phyloP scores from a whole-genome alignment of 345 rosid genomes.

The Euphorbia lathyris region DNA sequence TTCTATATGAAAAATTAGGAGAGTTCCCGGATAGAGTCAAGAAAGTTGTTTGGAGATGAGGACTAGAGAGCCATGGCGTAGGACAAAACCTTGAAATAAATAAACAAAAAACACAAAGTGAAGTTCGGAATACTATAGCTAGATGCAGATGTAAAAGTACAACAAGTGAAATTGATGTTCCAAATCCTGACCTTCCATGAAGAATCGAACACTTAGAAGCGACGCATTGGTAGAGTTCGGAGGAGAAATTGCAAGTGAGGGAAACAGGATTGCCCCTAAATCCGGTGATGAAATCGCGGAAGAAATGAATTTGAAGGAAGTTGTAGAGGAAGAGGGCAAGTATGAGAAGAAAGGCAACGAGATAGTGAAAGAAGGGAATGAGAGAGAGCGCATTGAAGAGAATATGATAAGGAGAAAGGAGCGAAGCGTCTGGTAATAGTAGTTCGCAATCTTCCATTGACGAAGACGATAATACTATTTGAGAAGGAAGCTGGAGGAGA shows the following conservation, averaged over 20 bases:
- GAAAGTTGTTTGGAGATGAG: conserved; percentile 45
- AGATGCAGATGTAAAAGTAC: neutral
- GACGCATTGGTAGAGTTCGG: conserved; percentile 34
- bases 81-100: conserved; percentile 28
- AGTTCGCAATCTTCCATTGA: neutral
- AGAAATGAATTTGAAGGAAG: conserved; percentile 39
- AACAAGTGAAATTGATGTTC: neutral
- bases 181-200: conserved; percentile 27
- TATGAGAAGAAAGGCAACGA: neutral
- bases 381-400: conserved; percentile 33
- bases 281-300: conserved; percentile 27
- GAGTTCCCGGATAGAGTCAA: conserved; percentile 30
- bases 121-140: neutral
- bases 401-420: conserved; percentile 33
- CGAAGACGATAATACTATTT: too few species aligned
- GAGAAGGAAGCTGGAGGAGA: too few species aligned
- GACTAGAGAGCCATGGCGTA: conserved; percentile 46
- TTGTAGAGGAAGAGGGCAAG: conserved; percentile 29
- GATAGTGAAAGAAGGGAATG: conserved; percentile 34
- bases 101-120: neutral
- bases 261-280: conserved; percentile 33
- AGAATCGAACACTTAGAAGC: conserved; percentile 35
- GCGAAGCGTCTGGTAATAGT: neutral
- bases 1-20: conserved; percentile 31
- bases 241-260: conserved; percentile 27